phyloP scores from a whole-genome alignment of 2,329 filamentous ascomycete species.

The Rutstroemia sp. region DNA sequence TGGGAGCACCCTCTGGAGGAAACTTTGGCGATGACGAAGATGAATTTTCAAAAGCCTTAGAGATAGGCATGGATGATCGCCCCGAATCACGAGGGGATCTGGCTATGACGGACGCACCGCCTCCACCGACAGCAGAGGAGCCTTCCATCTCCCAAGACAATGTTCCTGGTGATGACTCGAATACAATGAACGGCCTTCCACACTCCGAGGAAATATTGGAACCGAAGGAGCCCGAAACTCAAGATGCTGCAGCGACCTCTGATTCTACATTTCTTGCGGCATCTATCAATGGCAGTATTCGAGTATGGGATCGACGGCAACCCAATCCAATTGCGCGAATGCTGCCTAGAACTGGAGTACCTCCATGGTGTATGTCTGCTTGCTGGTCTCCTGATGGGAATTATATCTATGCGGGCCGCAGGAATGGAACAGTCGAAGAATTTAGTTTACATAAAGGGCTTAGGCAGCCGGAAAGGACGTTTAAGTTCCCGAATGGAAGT shows the following conservation, averaged over 20 bases:
- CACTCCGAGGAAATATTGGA: slow-evolving; percentile 11
- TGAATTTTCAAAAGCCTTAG: slow-evolving; percentile 71
- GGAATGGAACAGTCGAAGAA: slow-evolving; percentile 90
- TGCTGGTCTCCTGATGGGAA: slow-evolving; percentile 97
- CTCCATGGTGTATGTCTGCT: slow-evolving; percentile 95
- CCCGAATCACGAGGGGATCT: slow-evolving; percentile 24
- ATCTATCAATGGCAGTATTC: slow-evolving; percentile 77
- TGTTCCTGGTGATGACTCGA: neutral
- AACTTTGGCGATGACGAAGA: slow-evolving; percentile 78
- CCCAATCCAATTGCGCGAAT: slow-evolving; percentile 74
- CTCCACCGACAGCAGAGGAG: slow-evolving; percentile 13
- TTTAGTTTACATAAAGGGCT: slow-evolving; percentile 79
- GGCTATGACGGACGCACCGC: slow-evolving; percentile 15
- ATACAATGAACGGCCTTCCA: slow-evolving; percentile 14
- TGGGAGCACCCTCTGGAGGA: slow-evolving; percentile 44
- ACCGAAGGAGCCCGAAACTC: slow-evolving; percentile 31
- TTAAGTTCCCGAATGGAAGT: slow-evolving; percentile 84
- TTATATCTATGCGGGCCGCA: slow-evolving; percentile 82
- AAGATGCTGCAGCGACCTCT: slow-evolving; percentile 52
- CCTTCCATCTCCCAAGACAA: slow-evolving; percentile 19
- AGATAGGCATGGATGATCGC: slow-evolving; percentile 31
- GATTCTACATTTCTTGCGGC: slow-evolving; percentile 83
- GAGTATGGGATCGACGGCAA: slow-evolving; percentile 87
- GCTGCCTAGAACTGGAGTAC: slow-evolving; percentile 62
- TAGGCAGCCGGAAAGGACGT: slow-evolving; percentile 66